Evolutionary conservation across 345 rosid genomes (phyloP), one percentile per base, ranked within the genome.

Genomic region (Orychophragmus violaceus): DNA sequence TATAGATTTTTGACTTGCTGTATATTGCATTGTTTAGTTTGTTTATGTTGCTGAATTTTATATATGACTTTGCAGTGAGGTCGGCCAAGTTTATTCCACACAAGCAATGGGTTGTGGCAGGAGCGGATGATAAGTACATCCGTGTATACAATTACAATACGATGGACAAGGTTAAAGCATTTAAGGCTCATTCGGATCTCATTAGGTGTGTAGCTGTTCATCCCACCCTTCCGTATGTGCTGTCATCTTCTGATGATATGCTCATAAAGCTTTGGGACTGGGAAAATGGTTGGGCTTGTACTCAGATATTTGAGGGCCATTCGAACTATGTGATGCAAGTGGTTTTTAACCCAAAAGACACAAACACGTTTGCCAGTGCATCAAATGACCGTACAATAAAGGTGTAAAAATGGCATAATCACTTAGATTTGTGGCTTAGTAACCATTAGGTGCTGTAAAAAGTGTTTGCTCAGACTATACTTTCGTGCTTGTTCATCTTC

Each of bases 291-390:
- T 95, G 99, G 99, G 81, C 77, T 16, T 91, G 96, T 68, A 81
- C 91, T 72, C 95, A 86, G 66, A 83, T 89, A 45, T 95, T 95
- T 66, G 99, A 91, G 78, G 99, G 99, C 10, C 99, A 95, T 59
- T 95, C 97, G 3, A 96, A 95, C 77, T 91, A 91, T 85, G 98
- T 95, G 64, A 95, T 95, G 99, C 98, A 95, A 81, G 95, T 87
- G 25, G 84, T 95, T 10, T 87, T 95, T 70, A 89, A 87, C 70
- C 98, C 98, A 24, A 87, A 85, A 75, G 97, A 91, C 67, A 85
- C 89, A 39, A 85, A 91, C 74, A 91, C 98, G 45, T 95, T 95
- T 77, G 98, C 98, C 37, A 91, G 96, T 77, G 98, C 98, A 37
- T 95, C 98, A 23, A 96, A 91, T 76, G 99, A 95, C 84, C 91